Percentiles rank a stretch among this genome's conserved stretches.
Conservation (phyloP, 306 rosid species). For the Leucaena leucocephala region DNA sequence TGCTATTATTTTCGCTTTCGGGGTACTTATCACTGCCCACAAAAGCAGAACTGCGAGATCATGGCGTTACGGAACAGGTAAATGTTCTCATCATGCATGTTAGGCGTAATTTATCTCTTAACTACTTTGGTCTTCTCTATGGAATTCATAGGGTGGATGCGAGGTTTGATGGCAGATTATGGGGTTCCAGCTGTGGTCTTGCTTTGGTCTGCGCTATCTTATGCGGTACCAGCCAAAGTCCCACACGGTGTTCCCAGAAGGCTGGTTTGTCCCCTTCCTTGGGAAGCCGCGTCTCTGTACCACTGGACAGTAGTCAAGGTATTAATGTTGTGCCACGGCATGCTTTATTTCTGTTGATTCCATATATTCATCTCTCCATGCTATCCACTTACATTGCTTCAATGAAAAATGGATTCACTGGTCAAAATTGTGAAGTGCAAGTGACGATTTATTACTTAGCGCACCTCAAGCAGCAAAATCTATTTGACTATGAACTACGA, state of each 20-base stretch:
- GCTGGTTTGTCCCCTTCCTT: conserved; percentile 23
- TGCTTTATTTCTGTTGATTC: neutral
- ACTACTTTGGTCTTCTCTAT: neutral
- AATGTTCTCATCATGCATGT: neutral
- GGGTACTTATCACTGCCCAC: conserved; percentile 2
- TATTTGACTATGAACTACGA: neutral
- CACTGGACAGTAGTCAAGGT: conserved; percentile 23
- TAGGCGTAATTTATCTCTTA: neutral
- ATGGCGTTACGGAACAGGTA: conserved; percentile 25
- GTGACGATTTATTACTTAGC: neutral
- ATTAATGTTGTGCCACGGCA: neutral
- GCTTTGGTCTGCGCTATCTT: conserved; percentile 25
- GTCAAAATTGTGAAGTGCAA: neutral
- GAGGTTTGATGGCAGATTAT: conserved; percentile 17
- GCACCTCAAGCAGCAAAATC: neutral
- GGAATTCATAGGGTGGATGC: conserved; percentile 10
- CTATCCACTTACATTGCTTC: neutral
- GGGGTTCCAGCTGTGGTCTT: conserved; percentile 14
- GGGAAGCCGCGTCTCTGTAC: conserved; percentile 13
- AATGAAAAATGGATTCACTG: neutral
- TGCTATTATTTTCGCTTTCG: conserved; percentile 20
- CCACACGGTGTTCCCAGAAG: conserved; percentile 18
- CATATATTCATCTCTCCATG: neutral
- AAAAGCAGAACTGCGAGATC: conserved; percentile 18
- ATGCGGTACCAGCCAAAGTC: neutral